Evolutionary conservation across 2,329 filamentous ascomycete genomes (phyloP), one percentile per base, ranked within the genome.

Genomic region (Shiraia sp.): DNA sequence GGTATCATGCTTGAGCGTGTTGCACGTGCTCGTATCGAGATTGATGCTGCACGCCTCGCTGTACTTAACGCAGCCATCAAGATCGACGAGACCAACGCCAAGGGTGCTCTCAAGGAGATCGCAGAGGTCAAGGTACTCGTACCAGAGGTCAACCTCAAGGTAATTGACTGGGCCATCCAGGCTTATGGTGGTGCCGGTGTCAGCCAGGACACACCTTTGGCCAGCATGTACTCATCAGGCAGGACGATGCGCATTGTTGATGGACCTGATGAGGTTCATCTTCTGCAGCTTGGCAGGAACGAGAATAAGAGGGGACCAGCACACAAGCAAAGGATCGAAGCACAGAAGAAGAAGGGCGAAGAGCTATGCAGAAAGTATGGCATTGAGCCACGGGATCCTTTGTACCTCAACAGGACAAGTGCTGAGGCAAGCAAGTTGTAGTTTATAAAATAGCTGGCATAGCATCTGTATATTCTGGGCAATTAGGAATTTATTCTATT

Each of bases 1-100:
- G 93, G 92, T 58, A 88, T 96, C 26, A 92, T 96, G 72, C 82
- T 97, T 28, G 90, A 96, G 68, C 95, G 93, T 81, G 89, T 97
- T 26, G 93, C 93, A 30, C 88, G 85, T 64, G 93, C 90, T 1
- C 86, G 93, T 22, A 85, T 97, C 56, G 92, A 97, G 66, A 96
- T 99, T 63, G 92, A 97, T 69, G 83, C 91, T 1, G 89, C 92
- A 0, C 87, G 93, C 25, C 81, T 99, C 9, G 74, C 93, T 28
- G 93, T 97, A 6, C 83, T 96, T 52, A 96, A 97, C 72, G 93
- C 93, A 1, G 93, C 93, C 47, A 87, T 95, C 71, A 90, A 89
- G 74, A 97, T 99, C 75, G 93, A 99, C 73, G 81, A 88, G 55
- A 81, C 85, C 14, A 87, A 92, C 55, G 88, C 93, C 57, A 97